phyloP scores from a whole-genome alignment of 495 filamentous ascomycete species.

The Tuber aestivum region DNA sequence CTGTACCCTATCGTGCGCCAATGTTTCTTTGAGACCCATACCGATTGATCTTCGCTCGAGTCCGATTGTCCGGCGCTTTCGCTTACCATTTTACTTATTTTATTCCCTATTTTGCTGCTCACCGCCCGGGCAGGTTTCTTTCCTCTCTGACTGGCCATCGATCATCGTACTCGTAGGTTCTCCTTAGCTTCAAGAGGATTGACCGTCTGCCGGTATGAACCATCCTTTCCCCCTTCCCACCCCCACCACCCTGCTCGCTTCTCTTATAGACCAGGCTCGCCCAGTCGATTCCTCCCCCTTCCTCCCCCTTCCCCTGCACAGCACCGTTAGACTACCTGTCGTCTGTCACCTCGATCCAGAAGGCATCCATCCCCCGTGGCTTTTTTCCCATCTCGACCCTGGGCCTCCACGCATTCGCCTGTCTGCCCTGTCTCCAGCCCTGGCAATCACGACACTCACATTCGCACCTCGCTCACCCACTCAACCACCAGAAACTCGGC shows the following conservation, averaged over 20 bases:
- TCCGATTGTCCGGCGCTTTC: constrained; percentile 24
- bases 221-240: constrained; percentile 9
- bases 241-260: constrained; percentile 31
- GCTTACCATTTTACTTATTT: neutral
- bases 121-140: neutral
- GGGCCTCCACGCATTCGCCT: constrained; percentile 24
- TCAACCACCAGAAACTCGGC: constrained; percentile 14
- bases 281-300: constrained; percentile 20
- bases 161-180: neutral
- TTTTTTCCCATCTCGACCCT: constrained; percentile 31
- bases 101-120: neutral
- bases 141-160: neutral
- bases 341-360: constrained; percentile 34
- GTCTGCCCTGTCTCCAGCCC: constrained; percentile 20
- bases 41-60: constrained; percentile 10
- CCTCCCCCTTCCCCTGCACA: constrained; percentile 38
- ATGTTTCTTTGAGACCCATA: neutral
- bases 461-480: constrained; percentile 9
- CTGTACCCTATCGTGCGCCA: neutral
- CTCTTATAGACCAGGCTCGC: constrained; percentile 39
- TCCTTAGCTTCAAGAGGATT: neutral
- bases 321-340: constrained; percentile 40
- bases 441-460: constrained; percentile 14
- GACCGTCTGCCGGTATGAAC: neutral
- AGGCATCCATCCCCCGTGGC: constrained; percentile 36